Conservation (phyloP, 148 eudicot species). For the Polygonum aviculare region DNA sequence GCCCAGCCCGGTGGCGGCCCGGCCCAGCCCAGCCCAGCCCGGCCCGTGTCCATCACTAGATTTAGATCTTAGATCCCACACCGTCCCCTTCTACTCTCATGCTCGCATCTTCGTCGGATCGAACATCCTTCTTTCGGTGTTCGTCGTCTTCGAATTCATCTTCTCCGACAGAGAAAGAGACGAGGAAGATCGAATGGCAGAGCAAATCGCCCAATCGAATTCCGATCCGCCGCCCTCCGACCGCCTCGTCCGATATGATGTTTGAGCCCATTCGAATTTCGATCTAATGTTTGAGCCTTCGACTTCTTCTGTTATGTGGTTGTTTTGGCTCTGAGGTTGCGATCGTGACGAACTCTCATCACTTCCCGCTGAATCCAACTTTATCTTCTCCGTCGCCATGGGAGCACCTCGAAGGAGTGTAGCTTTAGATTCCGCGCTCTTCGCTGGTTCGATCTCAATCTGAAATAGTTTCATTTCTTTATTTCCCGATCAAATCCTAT, state of each 20-base stretch:
- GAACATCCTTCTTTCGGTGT: too few species aligned
- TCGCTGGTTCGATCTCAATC: conserved; percentile 14
- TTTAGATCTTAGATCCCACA: too few species aligned
- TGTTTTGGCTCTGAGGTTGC: too few species aligned
- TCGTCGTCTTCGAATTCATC: too few species aligned
- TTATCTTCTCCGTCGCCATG: conserved; percentile 12
- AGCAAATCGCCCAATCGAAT: conserved; percentile 2
- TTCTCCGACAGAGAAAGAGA: neutral
- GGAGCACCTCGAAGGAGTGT: conserved; percentile 12
- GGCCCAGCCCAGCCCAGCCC: too few species aligned
- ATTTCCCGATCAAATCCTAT: neutral
- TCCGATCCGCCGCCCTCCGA: conserved; percentile 10
- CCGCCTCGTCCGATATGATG: conserved; percentile 39
- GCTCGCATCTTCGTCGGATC: too few species aligned
- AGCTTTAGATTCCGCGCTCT: neutral
- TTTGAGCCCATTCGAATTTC: too few species aligned
- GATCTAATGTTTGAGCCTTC: too few species aligned
- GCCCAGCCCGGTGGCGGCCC: too few species aligned
- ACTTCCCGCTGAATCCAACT: conserved; percentile 10
- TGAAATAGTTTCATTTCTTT: neutral
- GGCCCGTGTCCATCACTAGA: too few species aligned
- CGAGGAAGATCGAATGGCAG: conserved; percentile 8
- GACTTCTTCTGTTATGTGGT: too few species aligned
- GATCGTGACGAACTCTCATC: neutral
- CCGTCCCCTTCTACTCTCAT: too few species aligned